A percentile compares a stretch with the other conserved stretches of the same genome.
Conservation (phyloP, 345 rosid genomes). For the Citrus sinensis region DVS_A1.0 CM039164.1:21356001-21356500, state of each 20-base stretch:
- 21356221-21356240: conserved; percentile 21
- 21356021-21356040: conserved; percentile 22
- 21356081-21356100: conserved; percentile 95
- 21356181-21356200: conserved; percentile 8
- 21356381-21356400: conserved; percentile 7
- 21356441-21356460: conserved; percentile 93
- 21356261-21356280: conserved; percentile 96
- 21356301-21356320: conserved; percentile 83
- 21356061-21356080: conserved; percentile 99
- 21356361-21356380: not conserved
- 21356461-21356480: conserved; percentile 87
- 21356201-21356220: conserved; percentile 9
- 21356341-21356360: conserved; percentile 10
- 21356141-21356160: not conserved
- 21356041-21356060: conserved; percentile 94
- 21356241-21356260: conserved; percentile 97
- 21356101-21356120: conserved; percentile 79
- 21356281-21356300: conserved; percentile 90
- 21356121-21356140: conserved; percentile 55
- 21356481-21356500: conserved; percentile 90
- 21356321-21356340: conserved; percentile 27
- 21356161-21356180: conserved; percentile 15
- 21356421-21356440: conserved; percentile 74
- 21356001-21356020: conserved; percentile 10
- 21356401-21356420: not conserved